Percentiles rank a stretch among this genome's conserved stretches.
phyloP scores from a whole-genome alignment of 768 basidiomycete species.

The Psilocybe tampanensis region DNA sequence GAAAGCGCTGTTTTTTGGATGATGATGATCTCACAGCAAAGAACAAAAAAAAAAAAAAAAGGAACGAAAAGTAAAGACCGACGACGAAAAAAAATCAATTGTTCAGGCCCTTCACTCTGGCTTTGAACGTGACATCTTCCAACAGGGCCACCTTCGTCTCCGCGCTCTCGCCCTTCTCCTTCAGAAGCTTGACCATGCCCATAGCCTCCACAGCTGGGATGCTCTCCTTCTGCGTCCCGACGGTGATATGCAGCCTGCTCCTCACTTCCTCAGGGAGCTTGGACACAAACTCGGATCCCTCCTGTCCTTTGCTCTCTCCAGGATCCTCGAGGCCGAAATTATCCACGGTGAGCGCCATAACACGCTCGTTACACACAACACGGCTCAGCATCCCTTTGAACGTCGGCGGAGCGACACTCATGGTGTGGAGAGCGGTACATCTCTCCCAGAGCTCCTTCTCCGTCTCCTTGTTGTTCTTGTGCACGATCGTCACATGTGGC shows the following conservation, averaged over 20 bases:
- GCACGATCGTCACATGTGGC: constrained; percentile 90
- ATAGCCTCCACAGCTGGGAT: constrained; percentile 73
- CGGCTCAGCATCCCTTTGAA: constrained; percentile 64
- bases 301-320: constrained; percentile 28
- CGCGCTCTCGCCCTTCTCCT: neutral
- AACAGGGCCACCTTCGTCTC: neutral
- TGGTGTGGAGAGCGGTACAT: constrained; percentile 47
- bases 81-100: neutral
- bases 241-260: constrained; percentile 77
- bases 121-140: neutral
- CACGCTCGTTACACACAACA: constrained; percentile 74
- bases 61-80: too few relatives aligned
- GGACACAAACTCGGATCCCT: constrained; percentile 49
- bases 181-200: constrained; percentile 49
- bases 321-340: constrained; percentile 41
- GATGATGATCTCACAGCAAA: too few relatives aligned
- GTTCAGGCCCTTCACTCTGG: neutral
- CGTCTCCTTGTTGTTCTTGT: constrained; percentile 45
- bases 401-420: constrained; percentile 40
- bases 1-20: too few relatives aligned
- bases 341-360: constrained; percentile 81
- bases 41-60: too few relatives aligned
- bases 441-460: constrained; percentile 42
- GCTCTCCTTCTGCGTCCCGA: constrained; percentile 63
- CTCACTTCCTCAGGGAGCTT: constrained; percentile 48